Base-by-base conservation (phyloP, 495 filamentous ascomycete genomes). In the Neurospora sp. region DNA sequence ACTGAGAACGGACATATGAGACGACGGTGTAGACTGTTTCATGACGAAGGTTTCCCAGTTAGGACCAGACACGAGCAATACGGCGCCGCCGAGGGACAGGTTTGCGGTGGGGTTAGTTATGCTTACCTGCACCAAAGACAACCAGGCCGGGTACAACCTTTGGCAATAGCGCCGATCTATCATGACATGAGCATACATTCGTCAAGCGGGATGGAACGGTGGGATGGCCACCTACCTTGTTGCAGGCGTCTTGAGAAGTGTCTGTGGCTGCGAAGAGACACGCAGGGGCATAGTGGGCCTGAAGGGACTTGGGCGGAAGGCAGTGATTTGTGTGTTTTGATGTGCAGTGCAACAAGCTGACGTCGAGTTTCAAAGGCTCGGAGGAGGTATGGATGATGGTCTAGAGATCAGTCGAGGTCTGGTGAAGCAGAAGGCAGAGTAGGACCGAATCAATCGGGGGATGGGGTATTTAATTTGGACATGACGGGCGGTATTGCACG, bases 1-100 rank as follows among this genome's bases (percentile, higher is more conserved):
- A 77, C 43, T 84, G 82, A 5, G 75, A 74, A 7, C 73, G 73
- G 28, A 84, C 74, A 72, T 79, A 84, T 1, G 77, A 39, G 42
- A 75, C 77, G 9, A 83, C 80, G 43, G 76, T 76, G 38, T 76
- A 81, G 69, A 80, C 77, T 77, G 74, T 77, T 74, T 69, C 69
- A 15, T 10, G 21, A 34, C 71, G 62, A 69, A 24, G 11, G 21
- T 2, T 54, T 6, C 10, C 21, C 45, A 54, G 36, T 70, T 72
- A 66, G 28, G 31, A 45, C 21, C 10, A 62, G 31, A 28, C 36
- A 42, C 28, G 10, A 37, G 5, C 19, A 40, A 31, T 4, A 62
- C 54, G 24, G 54, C 54, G 54, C 54, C 54, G 28, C 15, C 28
- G 28, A 69, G 17, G 36, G 48, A 40, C 19, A 21, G 17, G 43